Evolutionary conservation across 768 basidiomycete genomes (phyloP).

Genomic region (Lentinula guzmanii): DNA sequence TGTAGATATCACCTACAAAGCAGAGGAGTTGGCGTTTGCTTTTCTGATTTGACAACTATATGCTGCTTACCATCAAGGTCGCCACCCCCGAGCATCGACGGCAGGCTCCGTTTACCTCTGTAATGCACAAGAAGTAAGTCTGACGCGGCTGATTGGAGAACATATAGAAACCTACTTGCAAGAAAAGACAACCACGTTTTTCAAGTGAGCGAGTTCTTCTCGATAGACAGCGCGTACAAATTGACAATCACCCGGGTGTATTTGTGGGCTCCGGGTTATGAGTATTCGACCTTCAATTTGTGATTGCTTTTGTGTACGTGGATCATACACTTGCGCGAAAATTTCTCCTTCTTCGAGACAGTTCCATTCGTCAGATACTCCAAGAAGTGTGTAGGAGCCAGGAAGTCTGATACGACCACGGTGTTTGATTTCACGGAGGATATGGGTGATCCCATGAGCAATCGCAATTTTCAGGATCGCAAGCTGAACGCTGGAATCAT

Average conservation of each 20-base stretch:
- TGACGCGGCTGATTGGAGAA: not conserved
- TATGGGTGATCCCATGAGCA: slow-evolving; percentile 34
- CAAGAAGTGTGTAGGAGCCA: slow-evolving; percentile 40
- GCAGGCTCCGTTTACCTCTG: slow-evolving; percentile 37
- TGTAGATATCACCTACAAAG: slow-evolving; percentile 37
- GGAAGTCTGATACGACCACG: slow-evolving; percentile 45
- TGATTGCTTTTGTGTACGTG: slow-evolving; percentile 17
- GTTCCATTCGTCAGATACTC: slow-evolving; percentile 45
- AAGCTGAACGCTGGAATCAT: not conserved
- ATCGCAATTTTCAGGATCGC: slow-evolving; percentile 30
- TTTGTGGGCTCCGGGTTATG: slow-evolving; percentile 47
- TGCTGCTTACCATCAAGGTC: slow-evolving; percentile 41
- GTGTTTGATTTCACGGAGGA: slow-evolving; percentile 46
- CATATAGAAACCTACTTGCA: slow-evolving; percentile 27
- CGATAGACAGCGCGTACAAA: slow-evolving; percentile 32
- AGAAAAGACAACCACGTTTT: slow-evolving; percentile 46
- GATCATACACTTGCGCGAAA: slow-evolving; percentile 34
- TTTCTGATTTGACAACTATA: slow-evolving; percentile 20
- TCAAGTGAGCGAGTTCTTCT: slow-evolving; percentile 30
- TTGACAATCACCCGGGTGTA: slow-evolving; percentile 45
- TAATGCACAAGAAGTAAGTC: not conserved
- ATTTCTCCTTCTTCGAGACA: slow-evolving; percentile 41
- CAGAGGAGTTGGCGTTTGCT: not conserved
- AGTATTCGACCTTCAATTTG: slow-evolving; percentile 30
- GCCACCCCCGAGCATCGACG: slow-evolving; percentile 46